Evolutionary conservation across 805 yeast genomes (phyloP).

Genomic region (Nakazawaea ernobii): DNA sequence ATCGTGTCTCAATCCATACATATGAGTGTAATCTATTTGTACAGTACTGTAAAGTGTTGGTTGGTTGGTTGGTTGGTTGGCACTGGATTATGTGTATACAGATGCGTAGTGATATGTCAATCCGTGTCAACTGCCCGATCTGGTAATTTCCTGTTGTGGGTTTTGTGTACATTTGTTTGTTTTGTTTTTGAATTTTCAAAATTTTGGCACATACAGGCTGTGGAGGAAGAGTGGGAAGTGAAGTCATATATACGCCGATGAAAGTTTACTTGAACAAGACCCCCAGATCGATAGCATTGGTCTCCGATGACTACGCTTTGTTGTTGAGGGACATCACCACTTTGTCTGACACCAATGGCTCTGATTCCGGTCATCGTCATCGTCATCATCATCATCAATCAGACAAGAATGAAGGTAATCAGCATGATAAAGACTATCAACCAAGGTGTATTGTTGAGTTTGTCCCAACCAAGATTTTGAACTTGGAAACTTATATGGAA

Average conservation of each 20-base stretch:
- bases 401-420: conserved; percentile 18
- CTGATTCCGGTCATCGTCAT: neutral
- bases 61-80: no score
- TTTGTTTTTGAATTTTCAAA: neutral
- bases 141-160: neutral
- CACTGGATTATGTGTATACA: no score
- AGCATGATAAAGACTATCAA: conserved; percentile 20
- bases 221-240: no score
- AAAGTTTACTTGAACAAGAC: conserved; percentile 52
- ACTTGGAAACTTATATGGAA: conserved; percentile 36
- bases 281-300: conserved; percentile 68
- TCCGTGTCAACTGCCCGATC: neutral
- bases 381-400: conserved; percentile 22
- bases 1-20: neutral
- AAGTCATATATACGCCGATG: no score
- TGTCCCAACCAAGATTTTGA: conserved; percentile 35
- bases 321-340: conserved; percentile 42
- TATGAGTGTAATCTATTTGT: no score
- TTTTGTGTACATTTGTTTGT: neutral
- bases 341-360: neutral
- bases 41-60: no score
- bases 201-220: no score
- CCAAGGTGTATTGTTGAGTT: conserved; percentile 49
- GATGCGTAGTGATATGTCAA: no score
- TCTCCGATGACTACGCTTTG: conserved; percentile 53